Conservation (phyloP, 2,329 filamentous ascomycete genomes). For the Taxawa tesnikishii region DNA sequence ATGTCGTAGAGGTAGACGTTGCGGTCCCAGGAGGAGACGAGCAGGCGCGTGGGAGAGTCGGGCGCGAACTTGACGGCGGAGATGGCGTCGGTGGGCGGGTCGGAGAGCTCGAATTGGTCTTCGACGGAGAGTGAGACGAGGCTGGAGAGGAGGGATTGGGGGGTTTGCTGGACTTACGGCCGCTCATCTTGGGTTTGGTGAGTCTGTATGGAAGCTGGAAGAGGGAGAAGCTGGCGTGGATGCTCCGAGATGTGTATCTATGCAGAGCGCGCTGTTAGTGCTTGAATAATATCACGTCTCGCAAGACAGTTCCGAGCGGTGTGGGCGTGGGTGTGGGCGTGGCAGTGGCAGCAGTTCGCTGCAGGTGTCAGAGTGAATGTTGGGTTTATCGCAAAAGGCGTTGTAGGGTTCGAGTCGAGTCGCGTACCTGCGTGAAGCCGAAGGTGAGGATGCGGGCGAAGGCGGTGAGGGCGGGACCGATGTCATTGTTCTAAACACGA, state of each 20-base stretch:
- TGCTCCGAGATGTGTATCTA: no score
- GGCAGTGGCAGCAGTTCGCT: no score
- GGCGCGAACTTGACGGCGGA: constrained; percentile 80
- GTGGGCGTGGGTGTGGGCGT: no score
- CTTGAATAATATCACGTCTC: no score
- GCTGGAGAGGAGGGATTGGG: not conserved
- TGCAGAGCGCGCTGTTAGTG: no score
- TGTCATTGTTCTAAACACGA: constrained; percentile 2
- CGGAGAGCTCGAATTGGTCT: constrained; percentile 65
- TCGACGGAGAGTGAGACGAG: not conserved
- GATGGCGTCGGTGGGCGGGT: constrained; percentile 76
- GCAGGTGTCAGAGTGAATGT: no score
- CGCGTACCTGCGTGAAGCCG: no score
- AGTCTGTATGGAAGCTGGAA: not conserved
- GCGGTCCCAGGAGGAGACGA: constrained; percentile 93
- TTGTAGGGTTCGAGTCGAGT: not conserved
- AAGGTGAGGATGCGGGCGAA: not conserved
- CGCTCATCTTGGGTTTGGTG: constrained; percentile 1
- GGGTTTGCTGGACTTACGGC: constrained; percentile 2
- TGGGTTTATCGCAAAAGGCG: no score
- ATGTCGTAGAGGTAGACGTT: constrained; percentile 83
- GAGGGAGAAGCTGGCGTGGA: not conserved
- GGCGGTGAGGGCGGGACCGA: not conserved
- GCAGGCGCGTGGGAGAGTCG: constrained; percentile 56
- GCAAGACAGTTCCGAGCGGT: no score